Percentiles rank a stretch among this genome's conserved stretches.
Evolutionary conservation across 2,329 filamentous ascomycete genomes (phyloP).

Genomic region (Neophaeococcomyces mojaviensis): DNA sequence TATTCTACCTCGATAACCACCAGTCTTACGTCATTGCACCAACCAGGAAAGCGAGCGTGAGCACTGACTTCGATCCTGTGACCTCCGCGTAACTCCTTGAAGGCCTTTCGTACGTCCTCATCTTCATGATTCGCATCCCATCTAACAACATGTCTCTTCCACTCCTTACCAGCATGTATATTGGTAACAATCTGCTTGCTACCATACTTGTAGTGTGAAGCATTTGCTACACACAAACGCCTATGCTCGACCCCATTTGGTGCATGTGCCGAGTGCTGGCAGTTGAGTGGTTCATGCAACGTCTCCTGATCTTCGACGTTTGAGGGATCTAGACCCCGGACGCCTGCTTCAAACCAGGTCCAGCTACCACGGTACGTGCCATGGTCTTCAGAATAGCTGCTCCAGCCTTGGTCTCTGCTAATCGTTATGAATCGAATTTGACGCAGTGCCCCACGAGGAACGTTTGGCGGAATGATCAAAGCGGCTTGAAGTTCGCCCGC

Average conservation of each 20-base stretch:
- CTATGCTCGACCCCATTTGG: constrained; percentile 4
- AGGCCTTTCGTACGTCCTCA: constrained; percentile 11
- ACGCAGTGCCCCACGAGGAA: constrained; percentile 3
- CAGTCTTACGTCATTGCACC: constrained; percentile 13
- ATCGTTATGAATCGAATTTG: constrained; percentile 7
- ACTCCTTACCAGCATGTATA: constrained; percentile 13
- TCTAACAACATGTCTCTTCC: constrained; percentile 12
- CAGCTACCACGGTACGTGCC: constrained; percentile 12
- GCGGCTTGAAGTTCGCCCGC: constrained; percentile 6
- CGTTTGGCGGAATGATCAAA: not conserved
- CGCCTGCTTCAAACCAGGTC: constrained; percentile 17
- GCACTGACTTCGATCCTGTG: constrained; percentile 13
- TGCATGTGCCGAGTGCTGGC: not conserved
- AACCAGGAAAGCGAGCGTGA: constrained; percentile 11
- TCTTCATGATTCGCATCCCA: constrained; percentile 13
- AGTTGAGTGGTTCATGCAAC: constrained; percentile 5
- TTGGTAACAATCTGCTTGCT: constrained; percentile 13
- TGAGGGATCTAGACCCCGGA: constrained; percentile 5
- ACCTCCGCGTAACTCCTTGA: constrained; percentile 13
- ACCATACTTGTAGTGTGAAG: constrained; percentile 5
- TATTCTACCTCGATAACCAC: constrained; percentile 7
- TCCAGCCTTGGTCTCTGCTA: constrained; percentile 12
- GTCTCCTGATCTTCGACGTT: constrained; percentile 3
- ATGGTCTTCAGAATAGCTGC: constrained; percentile 6
- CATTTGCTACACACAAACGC: constrained; percentile 2